Conservation (phyloP, 2,329 filamentous ascomycete genomes). For the Fusarium napiforme region DNA sequence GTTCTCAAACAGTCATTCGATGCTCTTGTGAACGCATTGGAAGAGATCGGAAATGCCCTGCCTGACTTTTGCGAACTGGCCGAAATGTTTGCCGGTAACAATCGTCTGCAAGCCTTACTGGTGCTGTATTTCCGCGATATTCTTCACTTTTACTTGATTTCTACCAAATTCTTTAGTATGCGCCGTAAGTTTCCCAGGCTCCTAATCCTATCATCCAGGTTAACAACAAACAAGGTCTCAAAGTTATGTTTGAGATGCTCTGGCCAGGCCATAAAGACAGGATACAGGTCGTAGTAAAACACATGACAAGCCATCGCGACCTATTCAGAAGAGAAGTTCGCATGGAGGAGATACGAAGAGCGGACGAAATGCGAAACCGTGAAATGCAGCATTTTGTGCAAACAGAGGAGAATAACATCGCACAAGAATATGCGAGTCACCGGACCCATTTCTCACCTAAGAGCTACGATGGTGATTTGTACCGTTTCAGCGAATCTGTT, state of each 20-base stretch:
- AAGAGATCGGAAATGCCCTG: neutral
- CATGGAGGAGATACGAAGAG: neutral
- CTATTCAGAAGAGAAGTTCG: neutral
- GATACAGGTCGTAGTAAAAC: neutral
- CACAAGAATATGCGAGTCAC: neutral
- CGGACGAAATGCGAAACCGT: neutral
- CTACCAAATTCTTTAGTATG: conserved; percentile 3
- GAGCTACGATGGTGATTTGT: neutral
- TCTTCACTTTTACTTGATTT: conserved; percentile 10
- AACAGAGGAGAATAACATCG: neutral
- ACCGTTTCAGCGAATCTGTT: neutral
- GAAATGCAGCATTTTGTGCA: neutral
- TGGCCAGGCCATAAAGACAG: neutral
- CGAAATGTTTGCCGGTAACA: neutral
- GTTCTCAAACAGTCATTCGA: neutral
- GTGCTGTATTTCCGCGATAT: conserved; percentile 19
- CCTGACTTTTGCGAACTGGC: neutral
- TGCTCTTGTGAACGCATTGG: neutral
- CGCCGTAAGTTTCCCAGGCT: neutral
- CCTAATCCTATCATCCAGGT: fast-evolving
- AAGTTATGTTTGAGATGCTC: neutral
- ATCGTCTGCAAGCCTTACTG: neutral
- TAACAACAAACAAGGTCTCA: neutral
- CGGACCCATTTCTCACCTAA: neutral
- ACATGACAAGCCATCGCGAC: neutral